Percentiles rank a stretch among this genome's conserved stretches.
Evolutionary conservation across 805 yeast genomes (phyloP).

Genomic region (Starmerella potacharoeniae): DNA sequence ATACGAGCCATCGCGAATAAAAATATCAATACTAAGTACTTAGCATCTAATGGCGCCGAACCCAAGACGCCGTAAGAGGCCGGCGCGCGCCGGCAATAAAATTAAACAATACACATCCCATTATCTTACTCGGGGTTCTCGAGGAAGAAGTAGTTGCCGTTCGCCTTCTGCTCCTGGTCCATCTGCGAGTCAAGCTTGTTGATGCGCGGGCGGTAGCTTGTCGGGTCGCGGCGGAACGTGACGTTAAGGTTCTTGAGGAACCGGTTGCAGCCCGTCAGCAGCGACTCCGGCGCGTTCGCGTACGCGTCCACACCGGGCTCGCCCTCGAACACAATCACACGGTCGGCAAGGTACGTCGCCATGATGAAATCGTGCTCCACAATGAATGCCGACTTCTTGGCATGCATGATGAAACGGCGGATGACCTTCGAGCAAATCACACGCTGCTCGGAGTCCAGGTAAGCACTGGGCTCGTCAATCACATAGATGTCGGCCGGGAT

Average conservation of each 20-base stretch:
- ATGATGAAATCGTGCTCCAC: slow-evolving; percentile 99
- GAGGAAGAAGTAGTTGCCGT: slow-evolving; percentile 93
- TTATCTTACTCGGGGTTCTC: slow-evolving; percentile 41
- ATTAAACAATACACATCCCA: background rate
- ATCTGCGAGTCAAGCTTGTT: slow-evolving; percentile 95
- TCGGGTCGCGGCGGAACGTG: slow-evolving; percentile 98
- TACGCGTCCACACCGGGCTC: slow-evolving; percentile 71
- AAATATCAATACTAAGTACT: no score
- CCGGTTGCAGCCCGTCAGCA: slow-evolving; percentile 92
- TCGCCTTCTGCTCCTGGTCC: slow-evolving; percentile 92
- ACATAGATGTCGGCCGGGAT: slow-evolving; percentile 88
- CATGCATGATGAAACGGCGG: slow-evolving; percentile 88
- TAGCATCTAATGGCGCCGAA: no score
- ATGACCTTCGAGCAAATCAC: slow-evolving; percentile 96
- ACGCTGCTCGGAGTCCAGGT: slow-evolving; percentile 99
- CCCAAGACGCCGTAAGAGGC: background rate
- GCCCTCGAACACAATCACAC: slow-evolving; percentile 98
- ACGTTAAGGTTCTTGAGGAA: slow-evolving; percentile 95
- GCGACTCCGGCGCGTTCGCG: slow-evolving; percentile 84
- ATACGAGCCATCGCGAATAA: no score
- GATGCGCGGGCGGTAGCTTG: slow-evolving; percentile 95
- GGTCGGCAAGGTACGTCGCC: slow-evolving; percentile 98
- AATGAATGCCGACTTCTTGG: slow-evolving; percentile 96
- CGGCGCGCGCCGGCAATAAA: background rate
- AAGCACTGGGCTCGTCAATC: slow-evolving; percentile 98